A percentile compares a stretch with the other conserved stretches of the same genome.
Conservation (phyloP, 495 filamentous ascomycete genomes). For the Staphylotrichum tortipilum region DNA sequence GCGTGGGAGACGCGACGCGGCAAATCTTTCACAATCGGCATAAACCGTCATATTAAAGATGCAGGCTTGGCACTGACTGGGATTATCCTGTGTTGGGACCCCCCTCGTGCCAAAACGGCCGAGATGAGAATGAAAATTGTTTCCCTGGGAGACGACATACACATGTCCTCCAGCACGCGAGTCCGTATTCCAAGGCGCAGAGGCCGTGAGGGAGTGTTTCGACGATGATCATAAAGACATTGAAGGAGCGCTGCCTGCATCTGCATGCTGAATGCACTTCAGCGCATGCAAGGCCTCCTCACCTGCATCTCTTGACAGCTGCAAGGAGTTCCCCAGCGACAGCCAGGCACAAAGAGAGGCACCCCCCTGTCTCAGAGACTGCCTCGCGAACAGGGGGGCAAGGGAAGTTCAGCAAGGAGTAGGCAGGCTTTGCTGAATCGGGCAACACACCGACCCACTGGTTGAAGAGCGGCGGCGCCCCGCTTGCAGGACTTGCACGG, state of each 20-base stretch:
- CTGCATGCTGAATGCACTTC: background rate
- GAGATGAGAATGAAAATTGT: background rate
- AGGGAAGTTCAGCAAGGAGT: background rate
- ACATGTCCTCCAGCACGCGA: too few species aligned
- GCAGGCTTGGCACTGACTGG: background rate
- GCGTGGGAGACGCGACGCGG: background rate
- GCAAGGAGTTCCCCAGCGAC: background rate
- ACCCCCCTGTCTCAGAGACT: slow-evolving; percentile 1
- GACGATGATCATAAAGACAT: too few species aligned
- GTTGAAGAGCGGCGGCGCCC: background rate
- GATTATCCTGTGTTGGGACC: background rate
- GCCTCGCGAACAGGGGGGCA: background rate
- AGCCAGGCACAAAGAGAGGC: background rate
- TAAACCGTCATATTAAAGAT: slow-evolving; percentile 2
- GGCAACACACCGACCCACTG: too few species aligned
- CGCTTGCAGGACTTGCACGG: background rate
- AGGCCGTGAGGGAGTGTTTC: too few species aligned
- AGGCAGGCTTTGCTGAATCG: background rate
- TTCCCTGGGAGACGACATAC: too few species aligned
- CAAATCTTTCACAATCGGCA: slow-evolving; percentile 2
- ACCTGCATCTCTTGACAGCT: background rate
- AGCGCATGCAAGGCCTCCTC: background rate
- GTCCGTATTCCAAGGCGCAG: too few species aligned
- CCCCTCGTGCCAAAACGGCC: too few species aligned
- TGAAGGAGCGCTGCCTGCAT: too few species aligned